phyloP scores from a whole-genome alignment of 164 flowering plant genomes.

The Aristolochia contorta region DNA sequence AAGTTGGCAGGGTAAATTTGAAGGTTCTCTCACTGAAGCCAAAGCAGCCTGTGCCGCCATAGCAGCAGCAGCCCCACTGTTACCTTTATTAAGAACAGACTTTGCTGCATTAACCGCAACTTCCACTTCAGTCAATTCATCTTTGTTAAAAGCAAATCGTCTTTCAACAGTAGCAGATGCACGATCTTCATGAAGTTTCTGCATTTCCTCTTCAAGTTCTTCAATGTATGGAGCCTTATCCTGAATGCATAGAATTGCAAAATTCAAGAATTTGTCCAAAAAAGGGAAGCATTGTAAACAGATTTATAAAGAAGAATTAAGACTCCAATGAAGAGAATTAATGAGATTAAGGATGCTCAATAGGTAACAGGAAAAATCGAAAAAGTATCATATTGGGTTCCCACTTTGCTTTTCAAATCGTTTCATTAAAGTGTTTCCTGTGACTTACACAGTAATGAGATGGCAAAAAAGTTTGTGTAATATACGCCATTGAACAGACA shows the following conservation, averaged over 20 bases:
- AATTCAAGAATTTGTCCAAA: background rate
- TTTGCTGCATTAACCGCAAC: conserved; percentile 67
- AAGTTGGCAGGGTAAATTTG: conserved; percentile 49
- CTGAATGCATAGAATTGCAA: conserved; percentile 22
- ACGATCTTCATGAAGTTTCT: conserved; percentile 72
- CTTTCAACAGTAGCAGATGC: conserved; percentile 67
- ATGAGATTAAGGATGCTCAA: no score
- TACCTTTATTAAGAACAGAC: conserved; percentile 46
- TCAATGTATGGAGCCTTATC: conserved; percentile 85
- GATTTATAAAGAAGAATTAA: conserved; percentile 9
- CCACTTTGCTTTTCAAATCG: no score
- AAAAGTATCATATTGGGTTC: no score
- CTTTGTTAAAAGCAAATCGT: conserved; percentile 63
- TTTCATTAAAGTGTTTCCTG: no score
- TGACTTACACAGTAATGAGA: no score
- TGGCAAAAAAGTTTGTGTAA: no score
- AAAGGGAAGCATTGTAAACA: background rate
- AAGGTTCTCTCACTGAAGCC: conserved; percentile 34
- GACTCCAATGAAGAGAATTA: no score
- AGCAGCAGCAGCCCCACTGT: conserved; percentile 44
- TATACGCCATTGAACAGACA: no score
- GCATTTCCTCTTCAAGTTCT: conserved; percentile 92
- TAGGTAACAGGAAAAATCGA: no score
- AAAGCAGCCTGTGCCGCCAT: conserved; percentile 63
- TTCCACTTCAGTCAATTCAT: conserved; percentile 86